Conservation (phyloP, 176 grass and related monocot genomes). For the Phoenix dactylifera region DNA sequence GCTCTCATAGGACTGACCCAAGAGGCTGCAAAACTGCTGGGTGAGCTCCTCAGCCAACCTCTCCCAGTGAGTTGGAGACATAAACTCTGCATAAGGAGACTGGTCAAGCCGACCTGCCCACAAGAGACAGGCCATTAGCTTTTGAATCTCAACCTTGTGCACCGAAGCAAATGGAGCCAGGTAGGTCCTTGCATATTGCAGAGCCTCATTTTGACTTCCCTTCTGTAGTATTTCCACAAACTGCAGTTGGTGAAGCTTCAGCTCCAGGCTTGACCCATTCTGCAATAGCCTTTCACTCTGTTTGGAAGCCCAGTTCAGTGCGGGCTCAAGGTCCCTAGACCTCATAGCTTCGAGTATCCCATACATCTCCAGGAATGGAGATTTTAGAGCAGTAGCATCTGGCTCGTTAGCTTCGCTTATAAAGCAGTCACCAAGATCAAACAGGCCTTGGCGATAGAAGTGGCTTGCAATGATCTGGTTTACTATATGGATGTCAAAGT, state of each 20-base stretch:
- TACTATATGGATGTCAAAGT: conserved; percentile 53
- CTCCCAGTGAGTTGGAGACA: conserved; percentile 52
- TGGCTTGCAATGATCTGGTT: conserved; percentile 68
- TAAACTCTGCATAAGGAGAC: conserved; percentile 67
- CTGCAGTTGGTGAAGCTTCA: conserved; percentile 82
- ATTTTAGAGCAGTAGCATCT: conserved; percentile 45
- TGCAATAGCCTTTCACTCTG: conserved; percentile 51
- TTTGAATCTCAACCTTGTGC: conserved; percentile 46
- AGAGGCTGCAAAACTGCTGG: conserved; percentile 62
- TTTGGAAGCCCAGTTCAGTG: conserved; percentile 62
- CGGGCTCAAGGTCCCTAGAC: conserved; percentile 56
- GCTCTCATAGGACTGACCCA: conserved; percentile 56
- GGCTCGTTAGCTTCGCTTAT: conserved; percentile 38
- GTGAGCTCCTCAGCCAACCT: conserved; percentile 54
- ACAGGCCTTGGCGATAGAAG: conserved; percentile 70
- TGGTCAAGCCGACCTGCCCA: conserved; percentile 59
- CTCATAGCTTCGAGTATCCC: conserved; percentile 65
- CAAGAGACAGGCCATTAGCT: conserved; percentile 63
- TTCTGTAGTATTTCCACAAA: conserved; percentile 64
- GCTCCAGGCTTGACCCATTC: conserved; percentile 65
- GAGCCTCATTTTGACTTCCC: conserved; percentile 34
- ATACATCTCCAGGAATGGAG: conserved; percentile 80
- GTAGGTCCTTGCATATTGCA: conserved; percentile 57
- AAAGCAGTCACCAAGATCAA: conserved; percentile 73
- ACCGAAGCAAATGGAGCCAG: conserved; percentile 38